Evolutionary conservation across 73 alveolate species (phyloP), one percentile per base, ranked within the genome.

Genomic region (Symbiodinium pilosum): DNA sequence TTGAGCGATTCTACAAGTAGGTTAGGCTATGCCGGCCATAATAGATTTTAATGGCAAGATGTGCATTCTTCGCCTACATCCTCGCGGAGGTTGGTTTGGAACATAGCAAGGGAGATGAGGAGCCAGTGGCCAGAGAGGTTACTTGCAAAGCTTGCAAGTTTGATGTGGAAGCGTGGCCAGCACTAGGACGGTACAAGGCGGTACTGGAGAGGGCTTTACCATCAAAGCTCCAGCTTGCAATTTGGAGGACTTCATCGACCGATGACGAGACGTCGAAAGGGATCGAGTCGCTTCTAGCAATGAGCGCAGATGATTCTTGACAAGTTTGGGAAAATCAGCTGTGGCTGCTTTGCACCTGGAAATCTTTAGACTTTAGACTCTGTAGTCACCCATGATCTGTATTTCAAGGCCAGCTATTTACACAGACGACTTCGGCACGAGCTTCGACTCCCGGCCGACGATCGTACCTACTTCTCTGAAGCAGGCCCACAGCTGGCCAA

Each of bases 351-450:
- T 20, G 18, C 0, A 32, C 41, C 38, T 21, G 36, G 2, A 64
- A 64, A 2, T 26, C 77, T 16, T 14, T 47, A 47, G 14, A 0
- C 77, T 16, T 2, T 21, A 30, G 2, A 64, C 59, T 14, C 59
- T 47, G 28, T 0, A 0, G 39, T 21, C 16, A 14, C 21, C 59
- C 59, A 6, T 47, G 28, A 2, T 26, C 77, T 16, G 21, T 47
- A 47, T 14, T 6, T 47, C 77, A 64, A n/a, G 77, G 77, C 77
- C 32, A 64, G 77, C 81, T 91, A 91, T 68, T 52, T 91, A n/a
- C 97, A 91, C 88, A 85, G 97, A 5, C 71, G 97, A 43, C 52
- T 91, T 43, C 97, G 97, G 34, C 97, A 91, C 77, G 97, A 91
- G 51, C 81, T 91, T 40, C 97, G 77, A 8, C 77, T 91, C 56